A percentile compares a stretch with the other conserved stretches of the same genome.
Evolutionary conservation across 2,329 filamentous ascomycete species (phyloP).

Genomic region (Massarina eburnea): DNA sequence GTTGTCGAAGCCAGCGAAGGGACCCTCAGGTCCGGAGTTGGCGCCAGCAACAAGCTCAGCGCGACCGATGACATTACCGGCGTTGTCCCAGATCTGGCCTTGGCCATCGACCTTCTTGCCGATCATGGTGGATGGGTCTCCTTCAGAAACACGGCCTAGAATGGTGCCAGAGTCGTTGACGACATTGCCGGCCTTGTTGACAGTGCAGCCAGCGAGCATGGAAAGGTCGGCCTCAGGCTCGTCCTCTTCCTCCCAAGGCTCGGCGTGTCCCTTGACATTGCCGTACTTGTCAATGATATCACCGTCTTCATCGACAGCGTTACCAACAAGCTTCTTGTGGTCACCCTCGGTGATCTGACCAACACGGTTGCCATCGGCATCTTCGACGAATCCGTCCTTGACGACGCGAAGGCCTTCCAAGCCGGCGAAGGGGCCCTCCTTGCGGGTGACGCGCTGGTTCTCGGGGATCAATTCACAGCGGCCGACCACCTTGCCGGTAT

Average conservation of each 20-base stretch:
- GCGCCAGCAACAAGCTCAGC: conserved; percentile 59
- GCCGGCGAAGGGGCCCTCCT: conserved; percentile 70
- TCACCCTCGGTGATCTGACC: conserved; percentile 73
- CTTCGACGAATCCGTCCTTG: conserved; percentile 71
- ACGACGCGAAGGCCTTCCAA: conserved; percentile 65
- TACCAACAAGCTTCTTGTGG: conserved; percentile 70
- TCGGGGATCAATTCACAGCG: conserved; percentile 61
- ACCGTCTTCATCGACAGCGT: conserved; percentile 77
- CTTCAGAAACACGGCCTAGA: conserved; percentile 59
- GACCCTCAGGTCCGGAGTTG: conserved; percentile 55
- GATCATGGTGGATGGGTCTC: conserved; percentile 58
- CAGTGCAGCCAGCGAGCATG: conserved; percentile 61
- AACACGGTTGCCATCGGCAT: conserved; percentile 77
- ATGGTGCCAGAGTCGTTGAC: conserved; percentile 62
- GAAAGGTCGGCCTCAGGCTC: conserved; percentile 57
- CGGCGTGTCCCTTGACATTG: conserved; percentile 61
- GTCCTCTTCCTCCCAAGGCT: conserved; percentile 57
- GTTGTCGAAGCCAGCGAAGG: conserved; percentile 62
- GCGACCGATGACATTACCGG: conserved; percentile 61
- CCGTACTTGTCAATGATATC: conserved; percentile 79
- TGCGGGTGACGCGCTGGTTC: conserved; percentile 56
- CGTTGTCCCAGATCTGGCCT: conserved; percentile 66
- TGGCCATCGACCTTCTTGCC: conserved; percentile 64
- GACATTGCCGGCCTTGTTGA: conserved; percentile 66
- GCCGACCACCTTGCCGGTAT: conserved; percentile 58